Conservation (phyloP, 768 basidiomycete genomes). For the Suillus hirtellus region DNA sequence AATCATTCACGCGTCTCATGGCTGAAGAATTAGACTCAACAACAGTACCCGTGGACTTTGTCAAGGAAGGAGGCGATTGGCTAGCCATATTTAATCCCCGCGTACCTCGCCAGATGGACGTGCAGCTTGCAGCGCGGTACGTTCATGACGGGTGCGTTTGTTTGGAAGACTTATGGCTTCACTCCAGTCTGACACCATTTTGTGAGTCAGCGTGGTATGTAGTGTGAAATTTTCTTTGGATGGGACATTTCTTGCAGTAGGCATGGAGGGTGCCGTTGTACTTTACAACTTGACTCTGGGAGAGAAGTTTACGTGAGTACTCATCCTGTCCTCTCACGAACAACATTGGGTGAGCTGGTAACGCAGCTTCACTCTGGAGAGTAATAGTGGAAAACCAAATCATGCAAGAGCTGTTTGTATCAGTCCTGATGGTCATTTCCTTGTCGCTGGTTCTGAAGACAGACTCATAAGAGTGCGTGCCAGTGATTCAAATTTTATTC, state of each 20-base stretch:
- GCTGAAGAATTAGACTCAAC: conserved; percentile 24
- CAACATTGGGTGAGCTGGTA: not conserved
- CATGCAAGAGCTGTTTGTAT: conserved; percentile 70
- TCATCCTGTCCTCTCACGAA: not conserved
- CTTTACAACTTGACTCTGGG: conserved; percentile 29
- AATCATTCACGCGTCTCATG: not conserved
- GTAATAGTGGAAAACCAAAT: not conserved
- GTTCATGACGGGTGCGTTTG: conserved; percentile 5
- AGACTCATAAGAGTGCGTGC: conserved; percentile 78
- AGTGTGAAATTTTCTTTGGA: conserved; percentile 95
- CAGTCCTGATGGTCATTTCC: conserved; percentile 67
- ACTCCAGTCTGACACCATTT: conserved; percentile 1
- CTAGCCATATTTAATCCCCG: conserved; percentile 85
- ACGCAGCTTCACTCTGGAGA: not conserved
- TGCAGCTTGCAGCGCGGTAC: conserved; percentile 43
- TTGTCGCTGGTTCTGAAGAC: conserved; percentile 89
- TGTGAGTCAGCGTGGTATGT: conserved; percentile 63
- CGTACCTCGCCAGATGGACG: conserved; percentile 76
- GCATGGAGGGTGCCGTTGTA: conserved; percentile 31
- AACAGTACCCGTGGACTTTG: conserved; percentile 29
- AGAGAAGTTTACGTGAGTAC: conserved; percentile 30
- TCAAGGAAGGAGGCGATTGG: conserved; percentile 83
- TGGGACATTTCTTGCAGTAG: conserved; percentile 90
- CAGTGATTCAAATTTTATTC: not conserved
- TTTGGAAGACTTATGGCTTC: conserved; percentile 7